Evolutionary conservation across 2,329 filamentous ascomycete species (phyloP), one percentile per base, ranked within the genome.

Genomic region (Beauveria sp.): DNA sequence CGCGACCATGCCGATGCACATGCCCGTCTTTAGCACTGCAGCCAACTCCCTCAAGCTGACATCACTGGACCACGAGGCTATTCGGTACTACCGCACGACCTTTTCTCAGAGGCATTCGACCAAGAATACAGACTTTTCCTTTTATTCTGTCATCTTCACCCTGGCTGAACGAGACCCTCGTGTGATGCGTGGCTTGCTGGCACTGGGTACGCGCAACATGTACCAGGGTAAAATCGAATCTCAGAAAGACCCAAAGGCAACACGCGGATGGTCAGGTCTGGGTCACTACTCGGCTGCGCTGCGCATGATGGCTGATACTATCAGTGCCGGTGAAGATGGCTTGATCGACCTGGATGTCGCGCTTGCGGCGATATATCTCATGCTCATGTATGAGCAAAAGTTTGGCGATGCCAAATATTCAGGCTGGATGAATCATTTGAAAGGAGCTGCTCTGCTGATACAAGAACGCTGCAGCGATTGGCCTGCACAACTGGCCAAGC

Each of bases 331-430:
- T 20, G 66, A 67, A 20, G 64, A 16, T 60, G 63, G 16, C 57
- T 49, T 3, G 63, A 67, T 69, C 5, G 70, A 75, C 42, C 64
- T 74, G 5, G 72, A 74, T 50, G 65, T 67, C 0, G 68, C 74
- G 18, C 66, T 69, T 8, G 70, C 73, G 3, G 67, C 69, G 0
- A 58, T 75, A 9, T 75, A 72, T 64, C 63, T 76, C 10, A 74
- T 76, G 72, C 67, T 75, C 1, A 49, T 72, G 2, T 76, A 75
- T 42, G 73, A 75, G 64, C 73, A 75, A 60, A 73, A 73, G 40
- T 74, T 71, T 42, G 73, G 73, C n/a, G 73, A 76, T 18, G 66
- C 68, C 1, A 65, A 62, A 12, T 72, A 72, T 22, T 66, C 64
- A 8, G 71, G 72, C 1, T 64, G 72, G 40, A 60, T 67, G 2